Evolutionary conservation across 768 basidiomycete species (phyloP).

Genomic region (Phlegmacium glaucopus): DNA sequence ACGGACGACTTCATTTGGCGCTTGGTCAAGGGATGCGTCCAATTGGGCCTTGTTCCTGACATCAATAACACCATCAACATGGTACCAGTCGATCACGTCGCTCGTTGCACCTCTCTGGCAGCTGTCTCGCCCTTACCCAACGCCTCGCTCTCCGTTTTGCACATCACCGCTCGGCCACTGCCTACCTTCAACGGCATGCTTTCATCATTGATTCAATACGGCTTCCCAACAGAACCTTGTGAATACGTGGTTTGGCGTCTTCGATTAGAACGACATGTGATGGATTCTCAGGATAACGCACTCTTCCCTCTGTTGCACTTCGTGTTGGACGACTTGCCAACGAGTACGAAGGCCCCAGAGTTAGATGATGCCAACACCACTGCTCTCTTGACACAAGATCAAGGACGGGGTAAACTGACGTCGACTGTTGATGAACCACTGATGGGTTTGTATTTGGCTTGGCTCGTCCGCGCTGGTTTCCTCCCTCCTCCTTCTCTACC

Average conservation of each 20-base stretch:
- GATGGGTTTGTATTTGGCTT: conserved; percentile 87
- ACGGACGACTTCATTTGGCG: conserved; percentile 99
- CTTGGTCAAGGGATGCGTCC: conserved; percentile 96
- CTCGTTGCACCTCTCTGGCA: conserved; percentile 73
- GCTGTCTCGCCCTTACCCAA: conserved; percentile 55
- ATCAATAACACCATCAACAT: conserved; percentile 99
- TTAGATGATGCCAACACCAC: conserved; percentile 84
- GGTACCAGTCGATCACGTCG: conserved; percentile 97
- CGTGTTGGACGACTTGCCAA: conserved; percentile 95
- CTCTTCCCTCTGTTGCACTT: conserved; percentile 97
- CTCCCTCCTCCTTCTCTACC: conserved; percentile 50
- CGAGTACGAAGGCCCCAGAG: conserved; percentile 91
- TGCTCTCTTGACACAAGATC: conserved; percentile 49
- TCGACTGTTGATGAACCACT: conserved; percentile 71
- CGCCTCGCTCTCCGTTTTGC: conserved; percentile 57
- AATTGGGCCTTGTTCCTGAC: conserved; percentile 94
- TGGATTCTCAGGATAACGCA: conserved; percentile 93
- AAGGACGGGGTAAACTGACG: conserved; percentile 24
- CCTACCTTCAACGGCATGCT: conserved; percentile 90
- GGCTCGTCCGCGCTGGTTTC: conserved; percentile 87
- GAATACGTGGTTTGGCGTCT: conserved; percentile 93
- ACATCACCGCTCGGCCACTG: conserved; percentile 82
- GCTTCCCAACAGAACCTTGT: conserved; percentile 72
- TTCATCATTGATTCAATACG: conserved; percentile 68
- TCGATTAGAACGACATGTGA: conserved; percentile 91